Base-by-base conservation (phyloP, 2,329 filamentous ascomycete genomes). In the Penicillium sp. region DNA sequence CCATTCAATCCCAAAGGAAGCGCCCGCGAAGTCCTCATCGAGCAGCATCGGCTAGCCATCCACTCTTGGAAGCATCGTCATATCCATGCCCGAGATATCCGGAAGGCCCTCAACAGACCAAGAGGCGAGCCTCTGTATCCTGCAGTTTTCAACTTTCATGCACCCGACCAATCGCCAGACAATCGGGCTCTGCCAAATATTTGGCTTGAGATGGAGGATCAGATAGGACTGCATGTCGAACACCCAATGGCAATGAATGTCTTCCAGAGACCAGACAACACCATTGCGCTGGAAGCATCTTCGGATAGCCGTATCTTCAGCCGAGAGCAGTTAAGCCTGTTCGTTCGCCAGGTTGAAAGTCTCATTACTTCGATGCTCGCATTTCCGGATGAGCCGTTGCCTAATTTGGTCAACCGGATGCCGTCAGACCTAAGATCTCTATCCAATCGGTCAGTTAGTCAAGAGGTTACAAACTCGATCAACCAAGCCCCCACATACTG, bases 181-280 rank as follows among this genome's bases (percentile, higher is more conserved):
- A 45, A 54, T 5, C n/a, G 47, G 15, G 13, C 52, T 19, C 49
- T 56, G 17, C 19, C 64, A 1, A 23, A 51, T 7, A 50, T 74
- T 1, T 79, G 76, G 70, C 62, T 51, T 3, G 69, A 73, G 51
- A 50, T 70, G 4, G 71, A 73, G 15, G 71, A 76, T 62, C 65
- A 71, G 6, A 65, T 79, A 26, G 70, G 72, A 1, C 69, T 80
- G 15, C 71, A 73, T 38, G 78, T 81, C 6, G 78, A 81, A 54
- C 78, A 80, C 61, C 70, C 77, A 0, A 70, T 80, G 64, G 78
- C 78, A 3, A 67, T 81, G 52, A 79, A 81, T 48, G 70, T 78
- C 0, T 76, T 75, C 47, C 65, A 72, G 38, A 50, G 60, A 23
- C 21, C 31, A 0, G 61, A 69, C 30, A 71, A 66, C 7, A 55